Conservation (phyloP, 106 monocot species). For the Hemerocallis citrina region DNA sequence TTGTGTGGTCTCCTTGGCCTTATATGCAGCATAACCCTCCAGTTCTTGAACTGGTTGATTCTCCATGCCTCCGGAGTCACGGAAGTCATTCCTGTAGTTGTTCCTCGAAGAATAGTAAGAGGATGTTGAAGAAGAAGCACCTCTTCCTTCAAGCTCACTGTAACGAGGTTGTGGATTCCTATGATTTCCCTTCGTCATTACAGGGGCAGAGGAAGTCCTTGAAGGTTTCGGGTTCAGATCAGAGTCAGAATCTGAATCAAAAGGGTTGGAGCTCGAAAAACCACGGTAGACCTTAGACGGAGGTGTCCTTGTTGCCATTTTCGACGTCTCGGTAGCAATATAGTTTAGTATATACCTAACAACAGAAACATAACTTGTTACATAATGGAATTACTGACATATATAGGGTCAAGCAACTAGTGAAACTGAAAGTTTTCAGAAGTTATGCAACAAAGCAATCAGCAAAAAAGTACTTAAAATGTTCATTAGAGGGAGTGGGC, state of each 20-base stretch:
- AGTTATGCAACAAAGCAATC: not conserved
- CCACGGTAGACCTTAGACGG: slow-evolving; percentile 11
- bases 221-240: slow-evolving; percentile 15
- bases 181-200: slow-evolving; percentile 11
- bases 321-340: not conserved
- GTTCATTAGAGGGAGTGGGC: too few species aligned
- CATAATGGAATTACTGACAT: not conserved
- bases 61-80: slow-evolving; percentile 47
- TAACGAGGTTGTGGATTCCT: slow-evolving; percentile 5
- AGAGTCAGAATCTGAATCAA: slow-evolving; percentile 50
- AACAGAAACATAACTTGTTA: not conserved
- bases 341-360: not conserved
- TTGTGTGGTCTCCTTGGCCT: slow-evolving; percentile 74
- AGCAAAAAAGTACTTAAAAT: not conserved
- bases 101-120: slow-evolving; percentile 16
- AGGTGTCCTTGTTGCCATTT: slow-evolving; percentile 12
- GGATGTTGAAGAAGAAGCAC: slow-evolving; percentile 16
- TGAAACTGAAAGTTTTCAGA: not conserved
- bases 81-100: slow-evolving; percentile 44
- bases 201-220: slow-evolving; percentile 20
- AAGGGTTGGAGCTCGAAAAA: slow-evolving; percentile 24
- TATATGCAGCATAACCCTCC: slow-evolving; percentile 63
- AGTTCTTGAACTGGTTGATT: slow-evolving; percentile 78
- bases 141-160: slow-evolving; percentile 22
- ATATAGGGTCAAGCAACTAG: not conserved